phyloP scores from a whole-genome alignment of 1,284 basidiomycete species.

The Exobasidium rhododendri region DNA sequence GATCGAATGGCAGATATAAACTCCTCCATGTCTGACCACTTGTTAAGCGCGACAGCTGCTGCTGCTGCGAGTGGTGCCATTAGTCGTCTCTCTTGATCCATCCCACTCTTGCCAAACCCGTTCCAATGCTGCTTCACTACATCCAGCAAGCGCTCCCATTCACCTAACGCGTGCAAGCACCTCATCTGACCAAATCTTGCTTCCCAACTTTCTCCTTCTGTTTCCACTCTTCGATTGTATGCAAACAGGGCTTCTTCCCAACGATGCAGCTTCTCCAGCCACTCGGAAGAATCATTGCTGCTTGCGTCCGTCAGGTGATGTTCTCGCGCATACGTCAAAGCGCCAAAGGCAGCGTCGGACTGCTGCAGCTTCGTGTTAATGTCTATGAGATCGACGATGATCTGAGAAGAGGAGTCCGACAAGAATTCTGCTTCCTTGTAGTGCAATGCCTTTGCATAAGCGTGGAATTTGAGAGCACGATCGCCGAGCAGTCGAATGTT shows the following conservation, averaged over 20 bases:
- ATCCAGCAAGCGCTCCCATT: conserved; percentile 88
- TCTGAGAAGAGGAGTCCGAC: conserved; percentile 71
- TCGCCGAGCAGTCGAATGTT: conserved; percentile 90
- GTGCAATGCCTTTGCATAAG: conserved; percentile 95
- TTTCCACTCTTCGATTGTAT: conserved; percentile 76
- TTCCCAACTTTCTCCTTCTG: conserved; percentile 60
- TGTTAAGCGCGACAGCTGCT: conserved; percentile 91
- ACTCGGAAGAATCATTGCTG: conserved; percentile 60
- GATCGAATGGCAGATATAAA: conserved; percentile 91
- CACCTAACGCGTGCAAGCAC: conserved; percentile 92
- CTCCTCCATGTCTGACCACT: conserved; percentile 98
- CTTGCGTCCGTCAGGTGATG: conserved; percentile 79
- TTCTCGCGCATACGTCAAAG: conserved; percentile 50
- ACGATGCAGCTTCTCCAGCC: conserved; percentile 93
- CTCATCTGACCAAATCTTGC: conserved; percentile 85
- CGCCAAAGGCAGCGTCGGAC: conserved; percentile 51
- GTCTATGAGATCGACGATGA: conserved; percentile 90
- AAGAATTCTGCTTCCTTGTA: conserved; percentile 99
- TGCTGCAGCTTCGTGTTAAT: conserved; percentile 98
- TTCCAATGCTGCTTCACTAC: conserved; percentile 89
- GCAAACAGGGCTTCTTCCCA: conserved; percentile 92
- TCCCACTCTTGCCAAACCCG: conserved; percentile 57
- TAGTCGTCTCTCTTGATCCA: conserved; percentile 66
- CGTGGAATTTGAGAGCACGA: conserved; percentile 85
- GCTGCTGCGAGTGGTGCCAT: conserved; percentile 96